Evolutionary conservation across 768 basidiomycete species (phyloP), one percentile per base, ranked within the genome.

Genomic region (Mrakia hoshinonis): DNA sequence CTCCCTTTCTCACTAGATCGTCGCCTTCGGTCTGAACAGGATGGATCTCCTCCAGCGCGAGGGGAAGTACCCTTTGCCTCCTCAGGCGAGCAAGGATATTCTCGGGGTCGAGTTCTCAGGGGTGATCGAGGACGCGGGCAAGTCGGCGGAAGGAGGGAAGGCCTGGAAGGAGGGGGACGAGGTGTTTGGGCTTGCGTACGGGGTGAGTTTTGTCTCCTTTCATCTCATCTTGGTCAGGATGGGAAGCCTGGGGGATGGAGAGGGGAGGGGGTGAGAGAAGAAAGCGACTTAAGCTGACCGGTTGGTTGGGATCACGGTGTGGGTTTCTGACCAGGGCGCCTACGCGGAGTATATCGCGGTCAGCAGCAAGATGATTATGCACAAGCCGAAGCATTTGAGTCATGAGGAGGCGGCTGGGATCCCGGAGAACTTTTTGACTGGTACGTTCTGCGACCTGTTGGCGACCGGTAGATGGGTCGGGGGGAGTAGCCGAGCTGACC

Each of bases 81-180:
- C 87, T n/a, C 88, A 87, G 51, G 84, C 86, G 24, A 87, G 88
- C n/a, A n/a, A n/a, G 46, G 80, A 83, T 9, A 87, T 93, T 77
- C 83, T 94, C 11, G 92, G 93, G 4, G 89, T 92, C 54, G 93
- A 95, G 79, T 95, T 94, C 78, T 86, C 91, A 29, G 90, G 91
- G 6, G 77, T 76, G 3, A 82, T 92, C 61, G 80, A 82, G 47
- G 81, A 84, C 61, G 74, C 88, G 18, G 87, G 87, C 0, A 76
- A 81, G 20, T 81, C 79, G 36, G 83, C 84, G 12, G 81, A 82
- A 29, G 47, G 61, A 34, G 60, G 46, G 43, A 29, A n/a, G 38
- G 79, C 80, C 54, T 90, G 86, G 84, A 82, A 84, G 74, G 76
- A 84, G 31, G 86, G 85, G 4, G 87, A 90, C 74, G 87, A 89